These are phyloP conservation scores for Syzygium syzygioides DNA, from an alignment of 441 rosid species.

Conservation along the genomic window DNA sequence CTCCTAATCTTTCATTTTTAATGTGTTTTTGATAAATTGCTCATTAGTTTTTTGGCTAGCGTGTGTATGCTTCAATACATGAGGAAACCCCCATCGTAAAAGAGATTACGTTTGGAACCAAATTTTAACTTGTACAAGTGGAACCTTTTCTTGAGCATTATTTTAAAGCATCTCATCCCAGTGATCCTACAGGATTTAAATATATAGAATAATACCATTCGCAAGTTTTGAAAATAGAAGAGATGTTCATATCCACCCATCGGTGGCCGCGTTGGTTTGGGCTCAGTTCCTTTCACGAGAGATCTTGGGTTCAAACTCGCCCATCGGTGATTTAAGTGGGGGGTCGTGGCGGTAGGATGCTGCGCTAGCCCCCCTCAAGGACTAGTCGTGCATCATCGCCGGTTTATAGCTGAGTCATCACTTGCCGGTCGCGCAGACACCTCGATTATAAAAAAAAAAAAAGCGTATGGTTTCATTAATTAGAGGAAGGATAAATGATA, in stretches of 20 bases:
- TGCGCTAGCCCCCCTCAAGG: too few relatives aligned
- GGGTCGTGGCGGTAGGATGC: too few relatives aligned
- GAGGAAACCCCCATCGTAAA: background rate
- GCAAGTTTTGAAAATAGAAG: background rate
- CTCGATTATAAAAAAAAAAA: too few relatives aligned
- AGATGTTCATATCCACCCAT: background rate
- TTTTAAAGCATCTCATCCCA: background rate
- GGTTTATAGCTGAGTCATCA: too few relatives aligned
- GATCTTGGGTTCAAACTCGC: too few relatives aligned
- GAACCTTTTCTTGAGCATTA: background rate
- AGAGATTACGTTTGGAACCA: background rate
- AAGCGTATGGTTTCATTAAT: background rate
- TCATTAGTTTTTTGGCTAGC: background rate
- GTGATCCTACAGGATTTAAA: background rate
- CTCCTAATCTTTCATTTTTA: background rate
- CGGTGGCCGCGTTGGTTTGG: too few relatives aligned
- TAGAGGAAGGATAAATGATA: background rate
- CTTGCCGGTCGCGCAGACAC: too few relatives aligned
- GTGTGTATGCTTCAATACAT: background rate
- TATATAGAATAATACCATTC: background rate
- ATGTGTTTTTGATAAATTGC: background rate
- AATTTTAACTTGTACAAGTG: background rate
- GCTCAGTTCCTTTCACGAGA: too few relatives aligned
- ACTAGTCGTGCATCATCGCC: too few relatives aligned
- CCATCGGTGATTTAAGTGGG: too few relatives aligned